Conservation (phyloP, 2,329 filamentous ascomycete genomes). For the Aspergillus vadensis region DNA sequence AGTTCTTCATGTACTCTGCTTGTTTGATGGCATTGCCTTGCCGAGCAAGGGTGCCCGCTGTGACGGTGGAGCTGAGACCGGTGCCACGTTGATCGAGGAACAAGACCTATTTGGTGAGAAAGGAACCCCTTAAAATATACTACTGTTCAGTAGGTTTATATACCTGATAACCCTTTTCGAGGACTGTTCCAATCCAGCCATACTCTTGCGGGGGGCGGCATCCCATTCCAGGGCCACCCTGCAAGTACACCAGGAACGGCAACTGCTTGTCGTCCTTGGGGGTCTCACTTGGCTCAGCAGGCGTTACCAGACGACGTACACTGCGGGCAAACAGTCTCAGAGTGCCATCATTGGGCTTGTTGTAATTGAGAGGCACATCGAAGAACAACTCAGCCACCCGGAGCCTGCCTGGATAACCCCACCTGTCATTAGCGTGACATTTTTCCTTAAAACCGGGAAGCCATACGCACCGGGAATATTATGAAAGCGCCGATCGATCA, state of each 20-base stretch:
- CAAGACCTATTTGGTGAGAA: conserved; percentile 51
- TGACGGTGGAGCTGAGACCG: conserved; percentile 79
- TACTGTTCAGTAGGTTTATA: conserved; percentile 3
- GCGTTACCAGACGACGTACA: conserved; percentile 60
- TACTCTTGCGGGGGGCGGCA: conserved; percentile 74
- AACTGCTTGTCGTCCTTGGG: conserved; percentile 52
- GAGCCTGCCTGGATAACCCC: conserved; percentile 62
- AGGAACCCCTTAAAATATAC: neutral
- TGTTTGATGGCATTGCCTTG: conserved; percentile 68
- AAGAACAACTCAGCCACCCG: conserved; percentile 82
- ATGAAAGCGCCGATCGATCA: conserved; percentile 41
- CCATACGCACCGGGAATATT: conserved; percentile 39
- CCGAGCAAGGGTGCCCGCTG: conserved; percentile 67
- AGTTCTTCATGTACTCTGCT: conserved; percentile 77
- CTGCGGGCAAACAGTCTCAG: conserved; percentile 78
- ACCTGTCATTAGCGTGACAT: conserved; percentile 9
- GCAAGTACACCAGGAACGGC: conserved; percentile 70
- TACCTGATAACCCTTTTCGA: conserved; percentile 81
- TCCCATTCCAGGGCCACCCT: conserved; percentile 83
- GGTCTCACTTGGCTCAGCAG: conserved; percentile 46
- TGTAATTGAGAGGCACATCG: conserved; percentile 79
- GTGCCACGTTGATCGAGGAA: conserved; percentile 91
- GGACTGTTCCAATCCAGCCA: conserved; percentile 67
- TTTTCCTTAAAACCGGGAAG: neutral
- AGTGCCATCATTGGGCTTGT: conserved; percentile 59